Evolutionary conservation across 371 early-diverging fungal species (phyloP), one percentile per base, ranked within the genome.

Genomic region (Zopfochytrium polystomum): DNA sequence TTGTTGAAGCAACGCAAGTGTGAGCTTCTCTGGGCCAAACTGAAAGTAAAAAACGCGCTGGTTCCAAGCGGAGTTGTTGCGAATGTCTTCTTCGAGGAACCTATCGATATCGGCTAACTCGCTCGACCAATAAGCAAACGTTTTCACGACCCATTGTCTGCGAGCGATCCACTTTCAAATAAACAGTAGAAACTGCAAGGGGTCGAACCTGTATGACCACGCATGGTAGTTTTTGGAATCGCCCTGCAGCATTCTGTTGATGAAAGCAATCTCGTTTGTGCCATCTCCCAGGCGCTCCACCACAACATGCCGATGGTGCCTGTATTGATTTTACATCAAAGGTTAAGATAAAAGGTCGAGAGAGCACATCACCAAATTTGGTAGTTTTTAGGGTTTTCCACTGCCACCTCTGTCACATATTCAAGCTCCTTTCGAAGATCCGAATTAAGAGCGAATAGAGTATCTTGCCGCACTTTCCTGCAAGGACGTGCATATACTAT

Each of bases 31-130:
- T 3, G 86, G 84, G 35, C 79, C 63, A 3, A 72, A 55, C 29
- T 45, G 31, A 11, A 90, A 60, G 2, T 83, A 75, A 81, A 86
- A 98, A 72, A 80, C 91, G 18, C 96, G 85, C 62, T 98, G 92
- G 67, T 94, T 96, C 98, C 97, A 96, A 0, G 96, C 97, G 33
- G 96, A 96, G 71, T 98, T 97, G 74, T 98, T 96, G 50, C 96
- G 79, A 6, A 95, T 79, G 66, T 97, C 98, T 48, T 80, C 68
- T n/a, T 76, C 71, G 26, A 97, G 44, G 65, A 90, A 65, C 11
- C 81, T 73, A 23, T 89, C 82, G 0, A 89, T 74, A 66, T 87
- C 91, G 0, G 42, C 52, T 47, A 92, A 60, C 71, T 98, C 97
- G 23, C 74, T 71, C 22, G 83, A 79, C 91, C 91, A 96, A 45